A percentile compares a stretch with the other conserved stretches of the same genome.
phyloP scores from a whole-genome alignment of 2,329 filamentous ascomycete species.

The Epicoccum nigrum region DNA sequence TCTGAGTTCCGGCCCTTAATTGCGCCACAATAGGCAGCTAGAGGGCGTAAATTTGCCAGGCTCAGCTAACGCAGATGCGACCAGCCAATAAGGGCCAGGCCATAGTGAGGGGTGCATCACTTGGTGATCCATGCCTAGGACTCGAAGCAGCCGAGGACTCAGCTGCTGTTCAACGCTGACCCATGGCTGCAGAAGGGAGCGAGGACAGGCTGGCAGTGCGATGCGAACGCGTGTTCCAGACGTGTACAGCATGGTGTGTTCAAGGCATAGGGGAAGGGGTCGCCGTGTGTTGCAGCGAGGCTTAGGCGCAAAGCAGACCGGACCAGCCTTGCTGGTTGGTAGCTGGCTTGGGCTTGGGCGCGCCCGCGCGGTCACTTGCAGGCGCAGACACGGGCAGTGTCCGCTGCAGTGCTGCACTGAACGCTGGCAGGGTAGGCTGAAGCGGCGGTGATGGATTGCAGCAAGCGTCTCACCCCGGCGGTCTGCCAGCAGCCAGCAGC shows the following conservation, averaged over 20 bases:
- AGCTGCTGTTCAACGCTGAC: slow-evolving; percentile 20
- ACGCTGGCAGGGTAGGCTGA: slow-evolving; percentile 4
- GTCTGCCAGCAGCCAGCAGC: no score
- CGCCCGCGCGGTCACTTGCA: slow-evolving; percentile 25
- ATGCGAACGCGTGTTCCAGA: slow-evolving; percentile 21
- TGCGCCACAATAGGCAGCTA: slow-evolving; percentile 19
- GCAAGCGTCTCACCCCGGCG: slow-evolving; percentile 24
- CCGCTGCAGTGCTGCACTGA: slow-evolving; percentile 20
- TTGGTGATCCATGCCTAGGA: slow-evolving; percentile 21
- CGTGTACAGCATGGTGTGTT: slow-evolving; percentile 10
- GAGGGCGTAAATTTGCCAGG: slow-evolving; percentile 19
- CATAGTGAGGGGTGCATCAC: slow-evolving; percentile 22
- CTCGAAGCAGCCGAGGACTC: slow-evolving; percentile 14
- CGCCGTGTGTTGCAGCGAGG: slow-evolving; percentile 33
- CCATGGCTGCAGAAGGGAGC: slow-evolving; percentile 6
- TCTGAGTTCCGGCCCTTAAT: slow-evolving; percentile 24
- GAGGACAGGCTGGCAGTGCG: slow-evolving; percentile 22
- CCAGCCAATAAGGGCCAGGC: slow-evolving; percentile 18
- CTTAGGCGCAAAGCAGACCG: slow-evolving; percentile 14
- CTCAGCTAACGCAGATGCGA: slow-evolving; percentile 2
- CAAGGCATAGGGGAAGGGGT: slow-evolving; percentile 25
- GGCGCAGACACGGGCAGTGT: slow-evolving; percentile 30
- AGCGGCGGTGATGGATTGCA: slow-evolving; percentile 9
- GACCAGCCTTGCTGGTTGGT: slow-evolving; percentile 19
- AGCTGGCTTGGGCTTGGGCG: slow-evolving; percentile 15